Evolutionary conservation across 257 asterid species (phyloP).

Genomic region (Perilla frutescens): DNA sequence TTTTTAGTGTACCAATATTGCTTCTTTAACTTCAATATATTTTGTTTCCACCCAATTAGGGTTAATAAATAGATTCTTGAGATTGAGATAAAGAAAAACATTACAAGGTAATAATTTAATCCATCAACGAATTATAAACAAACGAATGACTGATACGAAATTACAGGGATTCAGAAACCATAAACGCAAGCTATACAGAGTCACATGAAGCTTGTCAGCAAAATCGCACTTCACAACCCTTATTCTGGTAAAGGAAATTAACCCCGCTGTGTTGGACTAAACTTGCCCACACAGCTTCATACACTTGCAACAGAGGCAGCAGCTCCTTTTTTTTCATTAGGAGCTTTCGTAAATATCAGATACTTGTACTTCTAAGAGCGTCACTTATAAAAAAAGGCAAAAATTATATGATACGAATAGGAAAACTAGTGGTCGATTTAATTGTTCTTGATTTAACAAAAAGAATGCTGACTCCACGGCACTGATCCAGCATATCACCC

Average conservation of each 20-base stretch:
- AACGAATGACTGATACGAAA: neutral
- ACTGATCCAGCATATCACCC: slow-evolving; percentile 22
- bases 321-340: slow-evolving; percentile 39
- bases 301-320: slow-evolving; percentile 18
- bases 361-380: neutral
- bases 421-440: slow-evolving; percentile 31
- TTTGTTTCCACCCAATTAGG: too few species aligned
- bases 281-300: slow-evolving; percentile 4
- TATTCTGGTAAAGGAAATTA: slow-evolving; percentile 17
- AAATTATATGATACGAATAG: slow-evolving; percentile 24
- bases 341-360: slow-evolving; percentile 24
- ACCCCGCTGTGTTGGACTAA: neutral
- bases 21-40: too few species aligned
- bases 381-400: slow-evolving; percentile 16
- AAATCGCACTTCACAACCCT: slow-evolving; percentile 30
- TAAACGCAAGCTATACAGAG: slow-evolving; percentile 36
- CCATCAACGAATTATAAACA: neutral
- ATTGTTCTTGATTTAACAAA: slow-evolving; percentile 30
- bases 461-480: slow-evolving; percentile 49
- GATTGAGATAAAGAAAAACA: neutral
- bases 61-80: too few species aligned
- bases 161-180: neutral
- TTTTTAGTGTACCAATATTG: too few species aligned
- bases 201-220: slow-evolving; percentile 18
- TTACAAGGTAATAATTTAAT: neutral